Evolutionary conservation across 306 rosid species (phyloP).

Genomic region (Morella rubra): DNA sequence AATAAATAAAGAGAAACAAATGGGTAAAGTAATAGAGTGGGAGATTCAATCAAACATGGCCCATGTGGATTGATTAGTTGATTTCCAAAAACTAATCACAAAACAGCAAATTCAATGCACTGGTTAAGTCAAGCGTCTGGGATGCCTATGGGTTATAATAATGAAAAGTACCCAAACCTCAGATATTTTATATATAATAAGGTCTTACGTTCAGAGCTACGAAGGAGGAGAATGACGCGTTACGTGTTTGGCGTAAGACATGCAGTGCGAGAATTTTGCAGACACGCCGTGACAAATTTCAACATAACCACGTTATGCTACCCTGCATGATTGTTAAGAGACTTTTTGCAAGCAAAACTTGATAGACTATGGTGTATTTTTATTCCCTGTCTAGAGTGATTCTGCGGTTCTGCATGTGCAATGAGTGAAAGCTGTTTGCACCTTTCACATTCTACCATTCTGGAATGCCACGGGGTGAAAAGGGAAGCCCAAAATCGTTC

Average conservation of each 20-base stretch:
- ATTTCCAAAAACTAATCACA: constrained; percentile 28
- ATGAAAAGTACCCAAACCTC: constrained; percentile 11
- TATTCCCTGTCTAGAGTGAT: not conserved
- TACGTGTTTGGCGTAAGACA: constrained; percentile 30
- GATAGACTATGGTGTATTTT: not conserved
- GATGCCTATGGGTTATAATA: not conserved
- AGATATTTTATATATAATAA: not conserved
- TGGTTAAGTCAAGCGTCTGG: constrained; percentile 18
- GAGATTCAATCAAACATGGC: constrained; percentile 30
- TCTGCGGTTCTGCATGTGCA: not conserved
- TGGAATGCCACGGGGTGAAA: no score
- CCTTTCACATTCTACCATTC: no score
- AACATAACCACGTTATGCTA: constrained; percentile 25
- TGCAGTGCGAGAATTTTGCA: constrained; percentile 4
- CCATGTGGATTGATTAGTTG: constrained; percentile 51
- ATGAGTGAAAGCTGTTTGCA: not conserved
- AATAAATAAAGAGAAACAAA: constrained; percentile 5
- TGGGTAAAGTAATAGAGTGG: constrained; percentile 26
- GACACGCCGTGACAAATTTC: constrained; percentile 29
- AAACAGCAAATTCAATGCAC: constrained; percentile 27
- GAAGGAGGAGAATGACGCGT: constrained; percentile 31
- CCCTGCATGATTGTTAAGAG: not conserved
- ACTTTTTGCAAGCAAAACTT: not conserved
- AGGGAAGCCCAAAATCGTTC: no score
- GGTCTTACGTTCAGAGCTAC: not conserved